Conservation (phyloP, 345 rosid genomes). For the Sisymbrium irio region DNA sequence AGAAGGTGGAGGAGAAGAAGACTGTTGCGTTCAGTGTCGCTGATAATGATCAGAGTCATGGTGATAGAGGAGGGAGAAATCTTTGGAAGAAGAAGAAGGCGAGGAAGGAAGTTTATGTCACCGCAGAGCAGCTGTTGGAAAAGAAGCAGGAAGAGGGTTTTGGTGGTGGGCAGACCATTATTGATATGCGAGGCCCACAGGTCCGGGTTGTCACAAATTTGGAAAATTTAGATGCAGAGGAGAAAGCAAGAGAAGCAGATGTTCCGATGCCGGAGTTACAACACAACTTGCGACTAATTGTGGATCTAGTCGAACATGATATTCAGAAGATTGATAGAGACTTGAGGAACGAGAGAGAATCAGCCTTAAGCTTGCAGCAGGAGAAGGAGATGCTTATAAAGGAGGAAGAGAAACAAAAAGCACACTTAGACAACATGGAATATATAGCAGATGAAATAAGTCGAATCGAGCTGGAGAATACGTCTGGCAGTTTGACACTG, state of each 20-base stretch:
- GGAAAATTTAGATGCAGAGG: slow-evolving; percentile 90
- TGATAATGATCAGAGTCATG: slow-evolving; percentile 30
- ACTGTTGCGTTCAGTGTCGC: slow-evolving; percentile 13
- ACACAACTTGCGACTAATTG: slow-evolving; percentile 70
- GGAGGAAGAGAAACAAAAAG: slow-evolving; percentile 50
- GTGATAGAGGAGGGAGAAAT: slow-evolving; percentile 45
- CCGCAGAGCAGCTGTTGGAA: slow-evolving; percentile 73
- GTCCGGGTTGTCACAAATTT: slow-evolving; percentile 79
- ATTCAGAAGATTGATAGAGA: slow-evolving; percentile 85
- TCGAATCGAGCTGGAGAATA: slow-evolving; percentile 55
- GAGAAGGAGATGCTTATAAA: slow-evolving; percentile 72
- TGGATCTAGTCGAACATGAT: slow-evolving; percentile 79
- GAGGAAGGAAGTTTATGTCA: slow-evolving; percentile 50
- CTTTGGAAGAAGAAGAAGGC: slow-evolving; percentile 65
- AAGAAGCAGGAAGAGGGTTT: slow-evolving; percentile 74
- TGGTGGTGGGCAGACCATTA: slow-evolving; percentile 80
- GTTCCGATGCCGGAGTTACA: slow-evolving; percentile 96
- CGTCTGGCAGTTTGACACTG: slow-evolving; percentile 56
- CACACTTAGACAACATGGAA: slow-evolving; percentile 64
- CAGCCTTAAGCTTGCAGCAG: slow-evolving; percentile 73
- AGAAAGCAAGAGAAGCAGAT: slow-evolving; percentile 77
- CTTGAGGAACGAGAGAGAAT: slow-evolving; percentile 79
- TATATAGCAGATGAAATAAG: slow-evolving; percentile 46
- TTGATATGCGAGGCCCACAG: slow-evolving; percentile 95
- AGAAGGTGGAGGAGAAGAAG: slow-evolving; percentile 62